phyloP scores from a whole-genome alignment of 208 protist species.

The Trypanosoma lewisi region DNA sequence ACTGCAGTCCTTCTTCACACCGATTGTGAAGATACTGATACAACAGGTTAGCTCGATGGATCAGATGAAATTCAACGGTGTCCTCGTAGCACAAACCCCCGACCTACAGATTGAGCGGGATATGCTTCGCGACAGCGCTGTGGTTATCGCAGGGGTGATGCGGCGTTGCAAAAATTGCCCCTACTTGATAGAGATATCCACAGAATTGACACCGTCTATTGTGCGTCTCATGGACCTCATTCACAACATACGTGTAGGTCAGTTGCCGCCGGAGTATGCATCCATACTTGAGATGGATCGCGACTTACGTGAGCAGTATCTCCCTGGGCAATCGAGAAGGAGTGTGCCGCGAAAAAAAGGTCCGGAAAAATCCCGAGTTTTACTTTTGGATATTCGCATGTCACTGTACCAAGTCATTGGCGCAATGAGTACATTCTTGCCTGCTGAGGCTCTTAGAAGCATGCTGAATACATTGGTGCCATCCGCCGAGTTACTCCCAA shows the following conservation, averaged over 20 bases:
- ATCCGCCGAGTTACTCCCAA: conserved; percentile 20
- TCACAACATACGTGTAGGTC: conserved; percentile 44
- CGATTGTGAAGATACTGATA: conserved; percentile 46
- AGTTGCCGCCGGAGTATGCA: conserved; percentile 42
- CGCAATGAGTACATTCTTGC: conserved; percentile 44
- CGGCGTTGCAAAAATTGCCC: conserved; percentile 46
- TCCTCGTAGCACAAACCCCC: conserved; percentile 31
- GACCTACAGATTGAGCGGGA: conserved; percentile 30
- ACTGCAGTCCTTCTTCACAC: conserved; percentile 55
- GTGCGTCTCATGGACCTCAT: conserved; percentile 40
- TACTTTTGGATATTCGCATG: conserved; percentile 52
- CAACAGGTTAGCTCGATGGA: conserved; percentile 23
- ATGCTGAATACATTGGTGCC: conserved; percentile 37
- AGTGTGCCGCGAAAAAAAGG: conserved; percentile 20
- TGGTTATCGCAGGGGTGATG: conserved; percentile 57
- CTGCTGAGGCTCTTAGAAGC: conserved; percentile 34
- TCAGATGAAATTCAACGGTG: conserved; percentile 56
- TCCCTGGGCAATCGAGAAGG: conserved; percentile 41
- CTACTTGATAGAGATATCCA: conserved; percentile 51
- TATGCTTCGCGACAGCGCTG: conserved; percentile 41
- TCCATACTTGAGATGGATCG: conserved; percentile 40
- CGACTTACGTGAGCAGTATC: conserved; percentile 37
- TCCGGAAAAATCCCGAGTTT: conserved; percentile 29
- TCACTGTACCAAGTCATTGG: conserved; percentile 71
- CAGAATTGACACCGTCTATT: conserved; percentile 35